Base-by-base conservation (phyloP, 441 rosid species). In the Croton setiger region DNA sequence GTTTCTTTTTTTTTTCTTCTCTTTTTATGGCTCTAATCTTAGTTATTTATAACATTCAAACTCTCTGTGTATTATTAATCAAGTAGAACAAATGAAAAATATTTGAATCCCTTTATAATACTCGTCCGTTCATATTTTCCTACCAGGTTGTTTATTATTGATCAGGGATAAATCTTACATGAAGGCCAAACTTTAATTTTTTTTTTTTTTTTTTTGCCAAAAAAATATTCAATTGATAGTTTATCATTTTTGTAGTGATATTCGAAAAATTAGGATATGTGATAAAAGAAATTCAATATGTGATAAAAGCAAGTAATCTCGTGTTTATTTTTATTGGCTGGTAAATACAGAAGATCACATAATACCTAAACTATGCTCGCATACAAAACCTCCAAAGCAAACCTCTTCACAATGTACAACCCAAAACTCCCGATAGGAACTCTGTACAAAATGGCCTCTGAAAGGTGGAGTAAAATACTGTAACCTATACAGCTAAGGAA, bases 361-460 rank as follows among this genome's bases (percentile, higher is more conserved):
- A 4, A 11, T 21, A 1, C 57, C 31, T 1, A 54, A 23, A 21
- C 11, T 0, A 1, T 21, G 23, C 53, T 44, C 66, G 17, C 44
- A 3, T 37, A 39, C 61, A 60, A 54, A 52, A 66, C 44, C 35
- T 20, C 53, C 31, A 51, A 33, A 64, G 18, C 49, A 67, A 27
- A 61, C 60, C 54, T 44, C 7, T 18, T 45, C 39, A 5, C 17
- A 17, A 51, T 52, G 23, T 59, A 74, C 37, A 59, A 15, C 3
- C 1, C 52, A 65, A 49, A 72, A 66, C 41, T 33, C n/a, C 2
- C 73, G 69, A 80, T 63, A 76, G 60, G 60, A 55, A 44, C 78
- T 68, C 66, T 79, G 21, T 71, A 76, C 78, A 77, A 61, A 48
- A 58, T 49, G 59, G 79, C 79, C 77, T 71, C 81, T 27, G 8